Evolutionary conservation across 257 asterid species (phyloP), one percentile per base, ranked within the genome.

Genomic region (Gynochthodes officinalis): DNA sequence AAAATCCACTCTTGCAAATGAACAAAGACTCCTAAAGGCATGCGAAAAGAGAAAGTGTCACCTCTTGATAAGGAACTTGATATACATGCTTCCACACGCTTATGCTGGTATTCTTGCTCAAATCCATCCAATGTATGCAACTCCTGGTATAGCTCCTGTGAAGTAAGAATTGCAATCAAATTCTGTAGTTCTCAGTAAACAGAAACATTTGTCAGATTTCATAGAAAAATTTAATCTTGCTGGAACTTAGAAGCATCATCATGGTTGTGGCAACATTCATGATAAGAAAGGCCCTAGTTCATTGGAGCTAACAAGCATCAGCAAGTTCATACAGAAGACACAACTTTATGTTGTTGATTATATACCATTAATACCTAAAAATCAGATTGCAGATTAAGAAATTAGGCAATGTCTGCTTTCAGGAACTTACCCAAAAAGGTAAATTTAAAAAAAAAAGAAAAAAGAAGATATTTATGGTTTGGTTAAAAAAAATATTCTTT

Each of bases 111-210:
- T 18, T 87, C 90, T 83, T 84, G 87, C 77, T 89, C 89, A 48
- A 79, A 48, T 86, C 37, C 83, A 80, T 87, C 93, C 72, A 89
- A 69, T 49, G 77, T 32, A 50, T 87, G 88, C 83, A 86, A 82
- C 79, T 83, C 90, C 78, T 84, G 96, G 77, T 89, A 90, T 71
- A 90, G 85, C 55, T 87, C 96, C 97, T 90, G 96, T 33, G 46
- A 65, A 46, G 40, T 64, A 68, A 79, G 69, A 70, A 44, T 14
- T 59, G 28, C 25, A 32, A 21, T 50, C 50, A 50, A 71, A 53
- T 72, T 62, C 57, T 23, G 54, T 32, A 21, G 72, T 62, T 57
- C 73, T 21, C 52, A 33, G 18, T 13, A 52, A 27, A 1, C 42
- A n/a, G 30, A n/a, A 43, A 40, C 67, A 59, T 5, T 16, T 37